Base-by-base conservation (phyloP, 2,329 filamentous ascomycete species). In the Paracoccidioides brasiliensis region DNA sequence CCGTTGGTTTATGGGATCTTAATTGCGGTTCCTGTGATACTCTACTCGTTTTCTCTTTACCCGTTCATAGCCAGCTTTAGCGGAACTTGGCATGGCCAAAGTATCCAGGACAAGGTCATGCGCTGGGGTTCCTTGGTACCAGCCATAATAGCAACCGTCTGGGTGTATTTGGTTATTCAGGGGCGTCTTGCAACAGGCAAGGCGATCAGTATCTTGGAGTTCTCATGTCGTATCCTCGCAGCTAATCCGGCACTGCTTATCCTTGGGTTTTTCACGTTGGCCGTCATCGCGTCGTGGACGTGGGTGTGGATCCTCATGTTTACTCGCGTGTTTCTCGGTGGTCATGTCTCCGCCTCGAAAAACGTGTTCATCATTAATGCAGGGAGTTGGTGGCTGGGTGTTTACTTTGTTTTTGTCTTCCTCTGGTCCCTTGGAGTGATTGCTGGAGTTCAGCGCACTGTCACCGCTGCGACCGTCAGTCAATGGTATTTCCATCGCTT, bases 401-500 rank as follows among this genome's bases (percentile, higher is more conserved):
- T 82, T 30, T 95, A 85, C 69, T 98, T 96, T 72, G 82, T 96
- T 61, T 74, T 97, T 57, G 86, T 96, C 75, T 97, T 96, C 70
- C 83, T 97, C 62, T 98, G 93, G 93, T 93, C 90, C 0, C 76
- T 96, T 44, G 86, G 87, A 2, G 82, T 97, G 56, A 83, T 95
- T 67, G 85, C 89, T 56, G 90, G 89, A 15, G 80, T 97, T 28
- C 91, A 98, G 69, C 84, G 93, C 57, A 85, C 88, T 28, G 93
- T 90, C 14, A 95, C 91, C 12, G 91, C 90, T 30, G 93, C 93
- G 9, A 95, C 91, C 0, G 91, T 97, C 30, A 95, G 89, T 43
- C 93, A 98, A 70, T 98, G 93, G 93, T 98, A 98, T 72, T 98
- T 97, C 70, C 91, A 97, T 70, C 88, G 93, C 59, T 86, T 94